Evolutionary conservation across 768 basidiomycete genomes (phyloP), one percentile per base, ranked within the genome.

Genomic region (Paxillus ammoniavirescens): DNA sequence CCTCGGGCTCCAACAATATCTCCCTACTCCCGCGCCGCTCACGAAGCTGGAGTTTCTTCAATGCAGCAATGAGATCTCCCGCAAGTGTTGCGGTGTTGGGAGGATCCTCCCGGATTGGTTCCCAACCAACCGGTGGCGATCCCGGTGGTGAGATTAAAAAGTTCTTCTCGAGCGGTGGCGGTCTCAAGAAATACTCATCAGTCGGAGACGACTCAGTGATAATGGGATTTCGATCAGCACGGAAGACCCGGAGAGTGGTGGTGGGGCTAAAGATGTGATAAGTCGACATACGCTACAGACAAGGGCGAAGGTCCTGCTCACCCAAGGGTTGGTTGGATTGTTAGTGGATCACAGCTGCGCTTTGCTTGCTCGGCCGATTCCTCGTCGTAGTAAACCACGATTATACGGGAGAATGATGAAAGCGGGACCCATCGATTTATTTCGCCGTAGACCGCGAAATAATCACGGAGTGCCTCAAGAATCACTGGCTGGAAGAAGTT

Each of bases 131-230:
- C 0, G 97, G 97, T 0, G 97, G 97, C 0, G 94, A 97, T 5
- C 97, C 97, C 4, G 97, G 97, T 0, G 97, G 97, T 0, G 97
- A 98, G 58, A 99, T 95, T 44, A 99, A 80, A 73, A 98, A 98
- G 73, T 98, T 98, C 72, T 93, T 93, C 61, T 94, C 89, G 37
- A 86, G 60, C 0, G 79, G 72, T 0, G 96, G 96, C 0, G 94
- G 93, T 40, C 78, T 81, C 35, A 95, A 80, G 58, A 58, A 61
- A 44, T 64, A 60, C 42, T 59, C 63, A 30, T 64, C 52, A 15
- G 67, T 68, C 12, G 58, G 66, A 3, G 67, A 61, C 4, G 67
- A 70, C 13, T 49, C 68, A 53, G 69, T 70, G 50, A 78, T 73
- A 45, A 91, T 69, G 3, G 86, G 83, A 54, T 85, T 89, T 15